These are phyloP conservation scores for Colletotrichum echinochloae DNA, from an alignment of 2,329 filamentous ascomycete species.

Conservation along the genomic window DNA sequence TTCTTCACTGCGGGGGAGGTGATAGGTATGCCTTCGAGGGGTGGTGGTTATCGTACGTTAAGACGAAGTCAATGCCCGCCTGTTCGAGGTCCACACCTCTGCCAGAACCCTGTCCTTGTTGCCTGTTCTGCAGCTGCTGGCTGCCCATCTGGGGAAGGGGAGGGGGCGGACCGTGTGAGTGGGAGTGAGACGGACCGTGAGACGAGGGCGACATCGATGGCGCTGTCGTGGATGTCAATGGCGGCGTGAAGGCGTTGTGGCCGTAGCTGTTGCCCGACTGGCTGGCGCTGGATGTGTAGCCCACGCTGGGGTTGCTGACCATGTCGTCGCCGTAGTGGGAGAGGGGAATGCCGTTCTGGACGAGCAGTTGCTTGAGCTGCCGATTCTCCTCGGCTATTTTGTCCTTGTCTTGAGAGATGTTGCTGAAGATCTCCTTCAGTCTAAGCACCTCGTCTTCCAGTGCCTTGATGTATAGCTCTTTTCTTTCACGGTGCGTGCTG, in stretches of 20 bases:
- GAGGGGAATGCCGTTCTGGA: constrained; percentile 63
- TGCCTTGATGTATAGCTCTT: constrained; percentile 94
- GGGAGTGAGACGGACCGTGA: constrained; percentile 42
- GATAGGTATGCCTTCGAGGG: constrained; percentile 74
- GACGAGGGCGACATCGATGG: constrained; percentile 54
- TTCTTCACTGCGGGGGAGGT: constrained; percentile 68
- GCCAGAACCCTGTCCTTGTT: constrained; percentile 46
- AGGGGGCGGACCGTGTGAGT: constrained; percentile 40
- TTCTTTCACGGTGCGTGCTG: constrained; percentile 95
- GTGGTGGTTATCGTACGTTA: constrained; percentile 78
- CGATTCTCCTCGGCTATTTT: constrained; percentile 82
- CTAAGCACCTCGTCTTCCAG: constrained; percentile 92
- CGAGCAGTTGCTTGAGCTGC: constrained; percentile 71
- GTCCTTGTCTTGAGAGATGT: constrained; percentile 80
- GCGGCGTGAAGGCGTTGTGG: constrained; percentile 61
- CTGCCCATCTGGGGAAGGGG: constrained; percentile 44
- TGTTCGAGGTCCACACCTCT: constrained; percentile 78
- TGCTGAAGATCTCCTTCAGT: constrained; percentile 86
- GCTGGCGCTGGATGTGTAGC: constrained; percentile 66
- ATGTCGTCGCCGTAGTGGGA: constrained; percentile 55
- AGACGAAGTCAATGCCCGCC: constrained; percentile 88
- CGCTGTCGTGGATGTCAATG: constrained; percentile 57
- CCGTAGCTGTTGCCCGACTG: constrained; percentile 71
- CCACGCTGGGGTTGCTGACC: constrained; percentile 59
- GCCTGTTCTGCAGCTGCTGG: constrained; percentile 47